Base-by-base conservation (phyloP, 2,329 filamentous ascomycete species). In the Fusarium virguliforme region DNA sequence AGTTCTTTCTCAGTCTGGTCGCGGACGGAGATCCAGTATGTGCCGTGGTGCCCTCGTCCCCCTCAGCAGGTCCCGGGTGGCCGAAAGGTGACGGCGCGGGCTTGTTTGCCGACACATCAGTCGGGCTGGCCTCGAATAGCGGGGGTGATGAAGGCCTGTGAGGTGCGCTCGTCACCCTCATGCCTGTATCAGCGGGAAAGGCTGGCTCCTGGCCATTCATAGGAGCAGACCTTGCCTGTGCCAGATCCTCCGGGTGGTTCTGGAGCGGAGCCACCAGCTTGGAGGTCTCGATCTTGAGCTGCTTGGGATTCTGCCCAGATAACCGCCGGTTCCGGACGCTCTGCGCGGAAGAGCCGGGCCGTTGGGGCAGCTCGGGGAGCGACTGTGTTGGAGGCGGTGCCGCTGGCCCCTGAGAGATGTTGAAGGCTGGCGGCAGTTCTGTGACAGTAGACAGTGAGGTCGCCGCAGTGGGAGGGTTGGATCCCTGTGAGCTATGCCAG, bases 251-350 rank as follows among this genome's bases (percentile, higher is more conserved):
- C 2, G 64, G 53, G 35, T 72, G 65, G 12, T 54, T 61, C 8
- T 75, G 60, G 3, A 76, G 43, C 26, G 74, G 72, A 18, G 74
- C 68, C n/a, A 64, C 71, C 7, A 80, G 74, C 26, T 79, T 80
- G 1, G 76, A 72, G 0, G 94, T 98, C 80, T 98, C 94, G 62
- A 98, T 98, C 82, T 94, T 97, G 56, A 98, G 84, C 76, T 95
- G 92, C 78, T 93, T 95, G 13, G 88, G 84, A 74, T 93, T 94
- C 74, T 94, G 91, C 8, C 92, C 93, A 4, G 95, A 97, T 34
- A 97, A 83, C 68, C 95, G 89, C 66, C 95, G 88, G 74, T 88
- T 93, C 59, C 93, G 88, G 57, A 97, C 92, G 41, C 90, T 86
- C 73, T 81, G 81, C 0, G 79, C 77, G 3, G 84, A 78, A 2